These are phyloP conservation scores for Trichoderma polysporum DNA, from an alignment of 2,329 filamentous ascomycete genomes.

Conservation along the genomic window DNA sequence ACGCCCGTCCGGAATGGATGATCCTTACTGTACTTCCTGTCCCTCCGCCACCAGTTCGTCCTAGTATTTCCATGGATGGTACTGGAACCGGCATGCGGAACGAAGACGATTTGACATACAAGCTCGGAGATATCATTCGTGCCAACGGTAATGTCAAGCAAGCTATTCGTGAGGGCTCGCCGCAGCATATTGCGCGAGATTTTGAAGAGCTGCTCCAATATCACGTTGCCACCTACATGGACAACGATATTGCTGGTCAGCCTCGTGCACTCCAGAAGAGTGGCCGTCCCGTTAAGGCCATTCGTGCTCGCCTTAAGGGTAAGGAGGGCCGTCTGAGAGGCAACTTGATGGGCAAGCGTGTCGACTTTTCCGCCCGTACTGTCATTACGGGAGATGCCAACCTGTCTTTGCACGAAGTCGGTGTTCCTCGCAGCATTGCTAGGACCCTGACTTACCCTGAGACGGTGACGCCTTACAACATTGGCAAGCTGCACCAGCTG, in stretches of 20 bases:
- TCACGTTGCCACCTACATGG: slow-evolving; percentile 99
- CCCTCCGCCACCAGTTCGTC: slow-evolving; percentile 90
- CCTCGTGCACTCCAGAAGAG: slow-evolving; percentile 96
- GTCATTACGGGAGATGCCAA: slow-evolving; percentile 99
- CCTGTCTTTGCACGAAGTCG: slow-evolving; percentile 92
- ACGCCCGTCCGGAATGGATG: slow-evolving; percentile 98
- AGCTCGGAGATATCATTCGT: slow-evolving; percentile 96
- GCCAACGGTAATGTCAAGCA: slow-evolving; percentile 94
- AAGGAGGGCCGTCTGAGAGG: slow-evolving; percentile 97
- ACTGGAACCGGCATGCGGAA: slow-evolving; percentile 89
- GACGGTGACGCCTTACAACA: slow-evolving; percentile 97
- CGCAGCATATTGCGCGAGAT: slow-evolving; percentile 85
- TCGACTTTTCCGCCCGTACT: slow-evolving; percentile 98
- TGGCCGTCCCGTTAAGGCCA: slow-evolving; percentile 92
- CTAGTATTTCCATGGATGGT: slow-evolving; percentile 95
- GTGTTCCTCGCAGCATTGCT: slow-evolving; percentile 91
- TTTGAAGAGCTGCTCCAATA: slow-evolving; percentile 93
- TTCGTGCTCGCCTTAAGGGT: slow-evolving; percentile 94
- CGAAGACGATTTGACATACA: slow-evolving; percentile 99
- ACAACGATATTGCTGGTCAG: slow-evolving; percentile 96
- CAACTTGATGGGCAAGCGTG: slow-evolving; percentile 99
- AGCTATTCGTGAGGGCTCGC: slow-evolving; percentile 86
- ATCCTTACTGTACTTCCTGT: slow-evolving; percentile 92
- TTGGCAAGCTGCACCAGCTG: slow-evolving; percentile 82
- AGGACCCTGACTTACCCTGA: slow-evolving; percentile 93